Conservation (phyloP, 345 rosid species). For the Lumnitzera littorea region DNA sequence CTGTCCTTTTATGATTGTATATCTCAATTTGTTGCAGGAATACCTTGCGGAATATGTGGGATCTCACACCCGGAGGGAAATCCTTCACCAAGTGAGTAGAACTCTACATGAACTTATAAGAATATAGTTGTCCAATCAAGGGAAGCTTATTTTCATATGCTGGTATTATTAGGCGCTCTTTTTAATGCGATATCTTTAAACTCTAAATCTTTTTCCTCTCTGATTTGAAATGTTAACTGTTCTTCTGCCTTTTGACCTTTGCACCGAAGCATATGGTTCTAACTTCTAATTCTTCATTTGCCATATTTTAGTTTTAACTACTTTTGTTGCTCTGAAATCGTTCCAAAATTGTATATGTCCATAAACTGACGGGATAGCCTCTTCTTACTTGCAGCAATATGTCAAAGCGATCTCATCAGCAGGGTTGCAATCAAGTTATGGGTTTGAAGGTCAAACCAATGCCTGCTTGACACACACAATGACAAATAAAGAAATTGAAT, state of each 20-base stretch:
- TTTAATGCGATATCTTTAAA: no score
- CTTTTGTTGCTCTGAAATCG: neutral
- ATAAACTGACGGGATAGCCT: constrained; percentile 2
- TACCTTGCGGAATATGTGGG: constrained; percentile 77
- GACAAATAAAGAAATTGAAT: constrained; percentile 50
- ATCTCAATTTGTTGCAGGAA: constrained; percentile 36
- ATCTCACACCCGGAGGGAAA: constrained; percentile 47
- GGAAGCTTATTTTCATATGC: no score
- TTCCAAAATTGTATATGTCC: neutral
- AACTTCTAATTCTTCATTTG: no score
- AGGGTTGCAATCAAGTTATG: constrained; percentile 78
- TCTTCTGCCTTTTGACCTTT: no score
- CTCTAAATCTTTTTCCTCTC: no score
- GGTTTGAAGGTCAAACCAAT: constrained; percentile 85
- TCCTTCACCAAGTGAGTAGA: constrained; percentile 61
- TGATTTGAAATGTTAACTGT: no score
- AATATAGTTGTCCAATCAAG: no score
- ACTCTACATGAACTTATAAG: neutral
- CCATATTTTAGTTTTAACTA: no score
- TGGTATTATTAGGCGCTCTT: no score
- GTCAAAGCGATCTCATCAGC: constrained; percentile 73
- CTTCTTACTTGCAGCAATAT: constrained; percentile 49
- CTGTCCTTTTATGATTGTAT: neutral
- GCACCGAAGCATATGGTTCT: no score
- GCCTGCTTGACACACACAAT: constrained; percentile 92